A percentile compares a stretch with the other conserved stretches of the same genome.
phyloP scores from a whole-genome alignment of 139 green algal genomes.

The Edaphochlamys debaryana region DNA sequence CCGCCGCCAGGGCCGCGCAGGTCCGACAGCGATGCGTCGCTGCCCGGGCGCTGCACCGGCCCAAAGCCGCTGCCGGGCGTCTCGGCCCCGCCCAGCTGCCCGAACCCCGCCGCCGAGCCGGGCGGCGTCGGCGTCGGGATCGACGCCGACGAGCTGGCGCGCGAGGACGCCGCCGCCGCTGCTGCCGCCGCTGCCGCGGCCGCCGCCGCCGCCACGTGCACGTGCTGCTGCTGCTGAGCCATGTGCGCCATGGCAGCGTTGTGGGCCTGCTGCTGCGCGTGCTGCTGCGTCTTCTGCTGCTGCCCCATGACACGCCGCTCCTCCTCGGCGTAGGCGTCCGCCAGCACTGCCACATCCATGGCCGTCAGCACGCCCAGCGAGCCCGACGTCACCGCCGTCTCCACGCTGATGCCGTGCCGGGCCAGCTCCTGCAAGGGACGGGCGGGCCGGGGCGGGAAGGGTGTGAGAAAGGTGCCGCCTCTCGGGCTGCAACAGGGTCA shows the following conservation, averaged over 20 bases:
- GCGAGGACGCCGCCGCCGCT: too few relatives aligned
- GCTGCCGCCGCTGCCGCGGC: too few relatives aligned
- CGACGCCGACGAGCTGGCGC: neutral
- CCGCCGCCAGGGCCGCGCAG: neutral
- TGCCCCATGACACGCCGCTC: slow-evolving; percentile 5
- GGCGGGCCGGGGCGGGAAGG: too few relatives aligned
- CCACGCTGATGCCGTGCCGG: slow-evolving; percentile 45
- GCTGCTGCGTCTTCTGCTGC: neutral
- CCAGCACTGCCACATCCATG: slow-evolving; percentile 39
- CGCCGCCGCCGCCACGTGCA: neutral
- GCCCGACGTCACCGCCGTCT: slow-evolving; percentile 41
- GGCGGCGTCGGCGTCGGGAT: too few relatives aligned
- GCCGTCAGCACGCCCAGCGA: slow-evolving; percentile 44
- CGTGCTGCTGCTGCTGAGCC: neutral
- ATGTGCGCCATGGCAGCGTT: too few relatives aligned
- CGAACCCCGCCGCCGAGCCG: too few relatives aligned
- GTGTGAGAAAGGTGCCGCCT: too few relatives aligned
- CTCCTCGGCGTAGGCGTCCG: slow-evolving; percentile 41
- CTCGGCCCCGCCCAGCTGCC: too few relatives aligned
- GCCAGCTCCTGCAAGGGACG: too few relatives aligned
- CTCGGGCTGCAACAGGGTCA: too few relatives aligned
- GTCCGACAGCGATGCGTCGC: neutral
- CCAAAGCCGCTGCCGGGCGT: too few relatives aligned
- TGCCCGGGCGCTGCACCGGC: too few relatives aligned
- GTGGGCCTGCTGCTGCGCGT: neutral